A percentile compares a stretch with the other conserved stretches of the same genome.
phyloP scores from a whole-genome alignment of 768 basidiomycete species.

The Rhodotorula graminis region DNA sequence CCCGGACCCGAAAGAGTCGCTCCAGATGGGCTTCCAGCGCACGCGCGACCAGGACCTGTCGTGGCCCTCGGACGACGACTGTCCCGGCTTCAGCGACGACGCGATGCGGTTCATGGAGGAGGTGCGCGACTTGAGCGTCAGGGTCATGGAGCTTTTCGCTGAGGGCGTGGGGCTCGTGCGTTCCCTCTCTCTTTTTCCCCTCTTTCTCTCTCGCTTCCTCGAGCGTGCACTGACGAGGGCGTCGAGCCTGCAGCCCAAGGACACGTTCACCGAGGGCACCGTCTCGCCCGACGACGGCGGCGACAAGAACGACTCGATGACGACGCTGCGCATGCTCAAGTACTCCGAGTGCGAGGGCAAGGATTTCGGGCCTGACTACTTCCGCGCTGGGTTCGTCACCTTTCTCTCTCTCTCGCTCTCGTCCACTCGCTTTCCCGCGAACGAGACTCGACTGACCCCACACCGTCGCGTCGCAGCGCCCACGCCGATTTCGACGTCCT shows the following conservation, averaged over 20 bases:
- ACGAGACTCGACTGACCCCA: no score
- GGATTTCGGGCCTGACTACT: constrained; percentile 40
- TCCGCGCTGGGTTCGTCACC: constrained; percentile 36
- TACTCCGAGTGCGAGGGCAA: constrained; percentile 42
- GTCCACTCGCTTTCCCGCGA: no score
- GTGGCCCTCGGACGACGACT: constrained; percentile 41
- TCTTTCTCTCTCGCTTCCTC: no score
- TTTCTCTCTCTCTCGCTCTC: not conserved
- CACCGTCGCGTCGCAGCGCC: no score
- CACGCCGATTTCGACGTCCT: constrained; percentile 45
- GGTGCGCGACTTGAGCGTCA: constrained; percentile 35
- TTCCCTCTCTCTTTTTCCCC: not conserved
- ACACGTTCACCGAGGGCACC: constrained; percentile 42
- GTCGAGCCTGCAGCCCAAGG: constrained; percentile 12
- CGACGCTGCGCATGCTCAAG: constrained; percentile 41
- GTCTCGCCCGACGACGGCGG: constrained; percentile 24
- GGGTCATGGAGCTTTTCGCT: constrained; percentile 43
- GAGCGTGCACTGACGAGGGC: not conserved
- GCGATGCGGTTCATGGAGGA: constrained; percentile 38
- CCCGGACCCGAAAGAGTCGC: constrained; percentile 43
- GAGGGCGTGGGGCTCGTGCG: constrained; percentile 41
- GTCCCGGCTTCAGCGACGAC: constrained; percentile 26
- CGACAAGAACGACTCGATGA: constrained; percentile 40
- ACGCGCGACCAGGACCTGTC: constrained; percentile 21
- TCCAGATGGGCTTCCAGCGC: constrained; percentile 42